Base-by-base conservation (phyloP, 2,329 filamentous ascomycete genomes). In the Penicillium oxalicum region DNA sequence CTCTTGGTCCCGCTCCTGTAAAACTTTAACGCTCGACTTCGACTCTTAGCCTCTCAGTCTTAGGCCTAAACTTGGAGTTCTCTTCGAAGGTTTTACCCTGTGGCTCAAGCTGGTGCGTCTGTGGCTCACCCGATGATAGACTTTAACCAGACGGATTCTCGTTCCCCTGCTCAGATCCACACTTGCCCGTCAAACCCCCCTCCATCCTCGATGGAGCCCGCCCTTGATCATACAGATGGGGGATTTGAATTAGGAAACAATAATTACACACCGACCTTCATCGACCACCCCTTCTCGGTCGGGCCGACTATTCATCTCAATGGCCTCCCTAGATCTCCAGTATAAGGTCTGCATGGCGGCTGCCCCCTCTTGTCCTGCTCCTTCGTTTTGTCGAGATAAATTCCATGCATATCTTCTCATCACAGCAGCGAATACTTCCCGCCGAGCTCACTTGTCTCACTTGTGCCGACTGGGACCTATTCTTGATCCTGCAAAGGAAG, bases 211-310 rank as follows among this genome's bases (percentile, higher is more conserved):
- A 56, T 55, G 55, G 58, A 56, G 55, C 56, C 57, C 56, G 55
- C 53, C 57, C 54, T 58, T 59, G 58, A 60, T 60, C 57, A 58
- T 59, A 55, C 36, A 56, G 52, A 49, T 57, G 52, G 56, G 56
- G 46, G 38, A 48, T 52, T 57, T 49, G 29, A 32, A 11, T 32
- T 32, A 11, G 29, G 29, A 32, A 32, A 32, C 47, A 56, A 51
- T 52, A 56, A 52, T 51, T 48, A 42, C 54, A 56, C 54, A 56
- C 51, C 48, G 51, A 49, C 53, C 53, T 47, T 48, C 46, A 43
- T 43, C 47, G 48, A 50, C 50, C 45, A 34, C 40, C 40, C 40
- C 29, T 43, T 27, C 29, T 55, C 55, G 58, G 58, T 40, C 53
- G 49, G 49, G 38, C 52, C 56, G 53, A 48, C 45, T 36, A 32